Evolutionary conservation across 2,329 filamentous ascomycete genomes (phyloP), one percentile per base, ranked within the genome.

Genomic region (Nemania serpens): DNA sequence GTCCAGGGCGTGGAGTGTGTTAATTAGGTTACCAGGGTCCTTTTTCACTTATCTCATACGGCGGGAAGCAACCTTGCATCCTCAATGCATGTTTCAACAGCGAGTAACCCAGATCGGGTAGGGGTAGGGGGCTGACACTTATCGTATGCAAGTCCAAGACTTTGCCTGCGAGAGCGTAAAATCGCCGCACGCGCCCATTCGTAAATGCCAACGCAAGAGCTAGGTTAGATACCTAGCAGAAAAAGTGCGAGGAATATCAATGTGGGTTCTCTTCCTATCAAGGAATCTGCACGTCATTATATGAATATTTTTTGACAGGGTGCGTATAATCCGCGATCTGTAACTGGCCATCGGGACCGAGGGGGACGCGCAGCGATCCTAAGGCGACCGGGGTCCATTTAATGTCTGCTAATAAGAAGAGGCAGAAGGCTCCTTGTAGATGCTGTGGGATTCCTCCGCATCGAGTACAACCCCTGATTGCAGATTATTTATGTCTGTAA

Each of bases 31-130:
- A 37, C 58, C 42, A 52, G 52, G 49, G 46, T 51, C 41, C 45
- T 39, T 13, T 55, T 50, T 45, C 54, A 55, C 56, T 63, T 55
- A 50, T 61, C 55, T 61, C 47, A 57, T 42, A 58, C 58, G 45
- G 52, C 64, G 64, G 64, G 52, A 64, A 64, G 58, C 58, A 57
- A 62, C 64, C 64, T 66, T 64, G 64, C 64, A 66, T 59, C 41
- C 55, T 57, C 41, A 52, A 59, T 63, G 56, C 60, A 61, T 59
- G 61, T 64, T 62, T 66, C 61, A 64, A 64, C 51, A 43, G 43
- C 45, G 18, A 58, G 25, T 46, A 55, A 53, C 52, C 50, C 47
- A 64, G 64, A 59, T 64, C 63, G 61, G 63, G 63, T 65, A 64
- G 54, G 61, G 63, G 63, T 65, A 64, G 54, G 64, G 63, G 64